phyloP scores from a whole-genome alignment of 2,329 filamentous ascomycete species.

The Spiromastix sp. region DNA sequence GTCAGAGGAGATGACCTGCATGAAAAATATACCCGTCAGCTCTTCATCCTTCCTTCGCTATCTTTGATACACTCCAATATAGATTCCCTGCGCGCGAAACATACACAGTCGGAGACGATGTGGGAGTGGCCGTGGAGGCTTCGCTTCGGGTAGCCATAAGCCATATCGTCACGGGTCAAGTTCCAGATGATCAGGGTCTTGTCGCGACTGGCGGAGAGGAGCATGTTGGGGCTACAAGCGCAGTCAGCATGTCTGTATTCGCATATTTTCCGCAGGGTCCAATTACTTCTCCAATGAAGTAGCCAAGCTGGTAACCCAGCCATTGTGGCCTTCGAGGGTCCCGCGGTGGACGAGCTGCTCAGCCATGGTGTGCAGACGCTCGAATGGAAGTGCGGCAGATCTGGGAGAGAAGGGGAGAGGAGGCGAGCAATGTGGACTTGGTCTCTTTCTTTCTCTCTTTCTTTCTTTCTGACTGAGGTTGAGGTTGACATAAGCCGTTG shows the following conservation, averaged over 20 bases:
- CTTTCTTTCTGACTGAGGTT: conserved; percentile 26
- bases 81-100: conserved; percentile 33
- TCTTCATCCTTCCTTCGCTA: conserved; percentile 8
- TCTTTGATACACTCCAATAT: conserved; percentile 7
- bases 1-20: conserved; percentile 94
- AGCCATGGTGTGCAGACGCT: conserved; percentile 53
- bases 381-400: conserved; percentile 27
- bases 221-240: conserved; percentile 84
- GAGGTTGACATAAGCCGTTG: no score
- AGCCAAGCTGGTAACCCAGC: conserved; percentile 97
- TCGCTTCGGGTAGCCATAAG: conserved; percentile 98
- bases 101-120: conserved; percentile 99
- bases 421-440: conserved; percentile 26
- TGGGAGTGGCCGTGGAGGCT: conserved; percentile 98
- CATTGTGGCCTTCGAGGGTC: conserved; percentile 97
- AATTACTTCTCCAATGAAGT: conserved; percentile 95
- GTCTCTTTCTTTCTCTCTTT: conserved; percentile 20
- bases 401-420: conserved; percentile 23
- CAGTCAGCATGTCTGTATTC: conserved; percentile 5
- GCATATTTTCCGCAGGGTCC: conserved; percentile 10
- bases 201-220: conserved; percentile 93
- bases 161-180: conserved; percentile 94
- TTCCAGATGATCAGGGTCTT: conserved; percentile 99
- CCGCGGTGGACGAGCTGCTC: conserved; percentile 94
- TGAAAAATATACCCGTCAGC: conserved; percentile 7